Conservation (phyloP, 495 filamentous ascomycete species). For the Podospora sp. region DNA sequence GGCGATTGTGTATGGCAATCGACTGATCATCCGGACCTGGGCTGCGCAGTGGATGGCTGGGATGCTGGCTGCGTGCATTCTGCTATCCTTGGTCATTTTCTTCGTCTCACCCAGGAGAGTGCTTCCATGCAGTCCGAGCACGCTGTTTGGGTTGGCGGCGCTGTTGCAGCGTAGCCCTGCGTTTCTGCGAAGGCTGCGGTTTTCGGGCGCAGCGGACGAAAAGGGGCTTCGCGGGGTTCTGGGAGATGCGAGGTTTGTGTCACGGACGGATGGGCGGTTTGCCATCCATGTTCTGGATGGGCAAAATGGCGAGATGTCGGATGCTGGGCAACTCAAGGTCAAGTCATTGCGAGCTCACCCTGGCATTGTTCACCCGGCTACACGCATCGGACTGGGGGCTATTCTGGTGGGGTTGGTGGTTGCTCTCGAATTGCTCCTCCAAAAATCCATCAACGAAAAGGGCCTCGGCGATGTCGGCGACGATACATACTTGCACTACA, state of each 20-base stretch:
- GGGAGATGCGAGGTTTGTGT: no score
- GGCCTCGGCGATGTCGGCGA: slow-evolving; percentile 18
- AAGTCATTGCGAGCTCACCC: not conserved
- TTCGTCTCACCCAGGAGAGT: no score
- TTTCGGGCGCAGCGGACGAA: no score
- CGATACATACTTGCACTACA: slow-evolving; percentile 15
- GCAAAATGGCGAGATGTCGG: no score
- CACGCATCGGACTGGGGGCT: not conserved
- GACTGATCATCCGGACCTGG: not conserved
- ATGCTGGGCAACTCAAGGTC: not conserved
- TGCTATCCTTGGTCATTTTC: not conserved
- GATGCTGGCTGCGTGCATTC: not conserved
- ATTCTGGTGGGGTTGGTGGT: not conserved
- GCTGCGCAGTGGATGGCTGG: not conserved
- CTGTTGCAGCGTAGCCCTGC: no score
- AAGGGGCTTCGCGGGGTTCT: no score
- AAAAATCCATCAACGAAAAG: slow-evolving; percentile 5
- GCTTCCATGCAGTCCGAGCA: no score
- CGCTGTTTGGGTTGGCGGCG: no score
- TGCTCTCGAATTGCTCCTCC: slow-evolving; percentile 2
- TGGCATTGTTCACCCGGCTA: not conserved
- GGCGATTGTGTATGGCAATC: not conserved
- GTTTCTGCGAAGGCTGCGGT: no score
- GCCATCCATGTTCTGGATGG: no score
- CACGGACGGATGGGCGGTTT: no score